Evolutionary conservation across 2,329 filamentous ascomycete genomes (phyloP).

Genomic region (Keithomyces neogunnii): DNA sequence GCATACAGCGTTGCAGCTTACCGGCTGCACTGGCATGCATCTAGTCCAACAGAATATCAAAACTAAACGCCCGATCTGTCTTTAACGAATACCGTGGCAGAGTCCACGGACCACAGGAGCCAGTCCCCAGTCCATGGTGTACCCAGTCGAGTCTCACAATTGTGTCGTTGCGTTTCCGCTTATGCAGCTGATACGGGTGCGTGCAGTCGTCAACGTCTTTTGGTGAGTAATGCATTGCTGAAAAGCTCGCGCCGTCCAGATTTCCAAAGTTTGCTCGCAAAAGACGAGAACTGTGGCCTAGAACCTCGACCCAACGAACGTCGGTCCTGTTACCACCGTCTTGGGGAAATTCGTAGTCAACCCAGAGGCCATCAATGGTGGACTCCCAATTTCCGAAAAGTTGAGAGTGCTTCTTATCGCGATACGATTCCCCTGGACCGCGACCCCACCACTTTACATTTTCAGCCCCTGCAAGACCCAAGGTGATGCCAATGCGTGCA

Average conservation of each 20-base stretch:
- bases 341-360: conserved; percentile 60
- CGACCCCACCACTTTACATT: conserved; percentile 56
- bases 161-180: conserved; percentile 38
- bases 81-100: conserved; percentile 37
- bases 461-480: conserved; percentile 29
- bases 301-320: conserved; percentile 48
- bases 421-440: conserved; percentile 58
- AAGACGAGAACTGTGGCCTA: conserved; percentile 22
- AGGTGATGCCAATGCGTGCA: conserved; percentile 54
- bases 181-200: conserved; percentile 54
- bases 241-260: conserved; percentile 45
- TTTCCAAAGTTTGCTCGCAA: conserved; percentile 37
- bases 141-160: conserved; percentile 51
- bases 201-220: conserved; percentile 42
- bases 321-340: conserved; percentile 59
- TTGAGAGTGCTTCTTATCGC: conserved; percentile 56
- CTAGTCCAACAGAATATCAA: conserved; percentile 36
- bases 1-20: background rate
- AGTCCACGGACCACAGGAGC: conserved; percentile 51
- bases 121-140: conserved; percentile 56
- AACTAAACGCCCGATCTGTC: conserved; percentile 31
- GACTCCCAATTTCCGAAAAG: conserved; percentile 43
- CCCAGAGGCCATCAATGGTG: conserved; percentile 42
- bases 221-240: conserved; percentile 45
- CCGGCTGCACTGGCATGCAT: background rate